These are phyloP conservation scores for Zalaria sp. DNA, from an alignment of 2,329 filamentous ascomycete genomes.

Conservation along the genomic window DNA sequence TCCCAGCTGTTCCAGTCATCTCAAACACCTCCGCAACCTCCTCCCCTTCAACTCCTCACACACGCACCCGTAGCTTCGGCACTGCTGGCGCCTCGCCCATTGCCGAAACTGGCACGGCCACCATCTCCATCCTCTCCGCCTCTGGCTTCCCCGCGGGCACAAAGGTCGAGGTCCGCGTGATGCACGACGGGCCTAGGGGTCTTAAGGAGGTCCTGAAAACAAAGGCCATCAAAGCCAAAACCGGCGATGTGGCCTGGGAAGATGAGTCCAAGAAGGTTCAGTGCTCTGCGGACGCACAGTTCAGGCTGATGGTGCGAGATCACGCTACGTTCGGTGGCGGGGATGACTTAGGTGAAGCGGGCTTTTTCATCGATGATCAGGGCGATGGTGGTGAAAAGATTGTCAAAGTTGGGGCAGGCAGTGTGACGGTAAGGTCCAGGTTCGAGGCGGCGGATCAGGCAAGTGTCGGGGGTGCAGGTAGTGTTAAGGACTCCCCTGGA, in stretches of 20 bases:
- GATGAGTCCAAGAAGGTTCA: constrained; percentile 49
- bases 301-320: constrained; percentile 74
- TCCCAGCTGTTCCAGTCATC: constrained; percentile 1
- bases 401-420: constrained; percentile 60
- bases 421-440: constrained; percentile 60
- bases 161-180: constrained; percentile 19
- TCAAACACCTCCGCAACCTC: constrained; percentile 9
- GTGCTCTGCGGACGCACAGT: constrained; percentile 71
- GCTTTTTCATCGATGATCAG: constrained; percentile 87
- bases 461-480: too few relatives aligned
- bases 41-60: constrained; percentile 24
- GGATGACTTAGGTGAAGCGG: constrained; percentile 66
- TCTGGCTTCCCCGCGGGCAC: constrained; percentile 49
- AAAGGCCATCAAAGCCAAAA: constrained; percentile 66
- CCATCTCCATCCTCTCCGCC: constrained; percentile 67
- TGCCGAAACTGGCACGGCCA: constrained; percentile 56
- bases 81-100: constrained; percentile 26
- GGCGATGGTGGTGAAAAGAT: constrained; percentile 51
- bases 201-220: constrained; percentile 79
- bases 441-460: constrained; percentile 35
- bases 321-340: constrained; percentile 76
- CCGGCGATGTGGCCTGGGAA: constrained; percentile 54
- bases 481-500: too few relatives aligned
- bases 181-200: constrained; percentile 38
- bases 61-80: constrained; percentile 32